These are phyloP conservation scores for Tympanopsis confertula DNA, from an alignment of 2,329 filamentous ascomycete genomes.

Conservation along the genomic window DNA sequence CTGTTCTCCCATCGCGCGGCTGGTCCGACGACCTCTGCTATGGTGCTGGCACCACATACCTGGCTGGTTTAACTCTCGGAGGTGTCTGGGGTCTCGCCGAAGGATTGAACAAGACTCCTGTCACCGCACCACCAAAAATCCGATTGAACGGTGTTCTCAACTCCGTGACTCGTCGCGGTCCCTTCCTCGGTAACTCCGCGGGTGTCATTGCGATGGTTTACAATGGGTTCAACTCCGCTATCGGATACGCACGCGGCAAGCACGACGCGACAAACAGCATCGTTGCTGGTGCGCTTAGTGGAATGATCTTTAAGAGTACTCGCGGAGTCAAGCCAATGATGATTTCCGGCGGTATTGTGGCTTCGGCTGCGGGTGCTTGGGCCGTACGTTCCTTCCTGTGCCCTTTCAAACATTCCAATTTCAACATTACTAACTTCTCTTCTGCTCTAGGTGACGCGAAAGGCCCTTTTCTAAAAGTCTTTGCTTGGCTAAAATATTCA, in stretches of 20 bases:
- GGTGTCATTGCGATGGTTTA: constrained; percentile 94
- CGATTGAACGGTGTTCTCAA: constrained; percentile 90
- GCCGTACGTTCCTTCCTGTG: constrained; percentile 51
- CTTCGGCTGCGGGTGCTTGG: constrained; percentile 74
- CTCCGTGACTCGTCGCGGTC: constrained; percentile 81
- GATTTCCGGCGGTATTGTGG: constrained; percentile 85
- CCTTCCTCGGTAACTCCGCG: constrained; percentile 90
- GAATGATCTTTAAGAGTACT: constrained; percentile 94
- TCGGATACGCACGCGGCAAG: constrained; percentile 70
- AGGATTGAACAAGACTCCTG: constrained; percentile 64
- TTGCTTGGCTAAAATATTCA: not conserved
- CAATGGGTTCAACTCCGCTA: constrained; percentile 79
- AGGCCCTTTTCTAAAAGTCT: not conserved
- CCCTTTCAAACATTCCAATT: not conserved
- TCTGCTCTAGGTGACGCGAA: not conserved
- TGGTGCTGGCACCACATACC: constrained; percentile 86
- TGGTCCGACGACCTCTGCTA: constrained; percentile 99
- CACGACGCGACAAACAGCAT: constrained; percentile 88
- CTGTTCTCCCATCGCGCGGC: constrained; percentile 83
- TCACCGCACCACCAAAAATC: constrained; percentile 71
- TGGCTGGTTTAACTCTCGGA: constrained; percentile 74
- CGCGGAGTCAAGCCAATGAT: constrained; percentile 82
- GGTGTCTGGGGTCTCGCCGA: constrained; percentile 89
- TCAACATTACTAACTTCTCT: not conserved
- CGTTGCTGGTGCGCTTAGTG: constrained; percentile 72